Base-by-base conservation (phyloP, 1,139 yeast species). In the Meyerozyma guilliermondii region DNA sequence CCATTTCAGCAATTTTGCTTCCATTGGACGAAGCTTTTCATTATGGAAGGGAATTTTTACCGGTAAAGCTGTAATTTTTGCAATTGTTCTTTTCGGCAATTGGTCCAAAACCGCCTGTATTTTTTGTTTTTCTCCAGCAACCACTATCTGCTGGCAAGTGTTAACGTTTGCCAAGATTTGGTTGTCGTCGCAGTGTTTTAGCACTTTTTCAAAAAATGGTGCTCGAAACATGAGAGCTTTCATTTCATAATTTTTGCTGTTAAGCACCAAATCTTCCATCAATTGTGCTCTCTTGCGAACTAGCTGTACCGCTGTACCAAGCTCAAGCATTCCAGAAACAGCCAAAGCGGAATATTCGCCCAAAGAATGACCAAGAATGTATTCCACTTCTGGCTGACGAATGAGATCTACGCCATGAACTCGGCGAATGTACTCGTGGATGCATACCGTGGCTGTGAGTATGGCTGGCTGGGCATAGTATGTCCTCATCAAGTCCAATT, bases 381-480 rank as follows among this genome's bases (percentile, higher is more conserved):
- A 41, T 8, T 46, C 37, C 7, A 43, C 43, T 7, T 41, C 31
- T 30, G 36, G 28, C 24, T 39, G 38, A 2, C 35, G 11, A 13
- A 41, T 45, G 40, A 50, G 35, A 29, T 46, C 47, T 13, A 50
- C 29, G 26, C 48, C 50, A 30, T 43, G 38, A 4, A 35, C 27
- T 5, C 36, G 28, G 9, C 27, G n/a, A n/a, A 50, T 26, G 2
- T 48, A 35, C 24, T 45, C 39, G 16, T 33, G 17, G 9, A 44
- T 18, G 23, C 43, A 42, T 29, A 39, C 43, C 4, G 50, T 45
- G 7, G 52, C 34, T 13, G 50, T 42, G 29, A 50, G 33, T 4
- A 50, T 50, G 16, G 52, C 53, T 5, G 51, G 52, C 43, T 50
- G 53, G 14, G 52, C 52, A 30, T 49, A 47, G 36, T 49, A 42